phyloP scores from a whole-genome alignment of 2,329 filamentous ascomycete genomes.

The Eurotiales sp. region DNA sequence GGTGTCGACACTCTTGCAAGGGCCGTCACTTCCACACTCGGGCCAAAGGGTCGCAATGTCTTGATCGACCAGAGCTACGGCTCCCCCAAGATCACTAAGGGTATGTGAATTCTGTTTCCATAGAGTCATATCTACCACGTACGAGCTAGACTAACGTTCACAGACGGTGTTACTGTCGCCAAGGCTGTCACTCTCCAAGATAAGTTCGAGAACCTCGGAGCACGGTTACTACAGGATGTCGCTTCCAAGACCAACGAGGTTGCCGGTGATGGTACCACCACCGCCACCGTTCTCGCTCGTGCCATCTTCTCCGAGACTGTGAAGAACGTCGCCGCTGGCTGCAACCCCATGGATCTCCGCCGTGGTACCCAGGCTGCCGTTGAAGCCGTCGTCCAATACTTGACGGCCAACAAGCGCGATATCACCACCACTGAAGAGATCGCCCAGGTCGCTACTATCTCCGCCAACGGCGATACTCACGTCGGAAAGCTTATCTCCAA shows the following conservation, averaged over 20 bases:
- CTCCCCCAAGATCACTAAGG: slow-evolving; percentile 99
- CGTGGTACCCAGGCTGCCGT: slow-evolving; percentile 96
- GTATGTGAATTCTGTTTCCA: slow-evolving; percentile 48
- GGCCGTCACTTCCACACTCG: slow-evolving; percentile 92
- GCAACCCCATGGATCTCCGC: slow-evolving; percentile 99
- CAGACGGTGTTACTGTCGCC: slow-evolving; percentile 84
- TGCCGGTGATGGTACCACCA: slow-evolving; percentile 97
- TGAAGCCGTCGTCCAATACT: slow-evolving; percentile 87
- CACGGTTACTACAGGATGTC: slow-evolving; percentile 93
- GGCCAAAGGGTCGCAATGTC: slow-evolving; percentile 97
- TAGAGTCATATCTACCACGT: not conserved
- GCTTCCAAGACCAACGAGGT: slow-evolving; percentile 99
- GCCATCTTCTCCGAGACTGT: slow-evolving; percentile 99
- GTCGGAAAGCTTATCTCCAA: slow-evolving; percentile 94
- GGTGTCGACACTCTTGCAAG: slow-evolving; percentile 96
- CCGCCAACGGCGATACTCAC: slow-evolving; percentile 92
- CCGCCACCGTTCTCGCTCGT: slow-evolving; percentile 91
- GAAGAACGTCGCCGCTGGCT: slow-evolving; percentile 98
- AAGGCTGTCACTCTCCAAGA: slow-evolving; percentile 91
- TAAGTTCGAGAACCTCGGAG: slow-evolving; percentile 99
- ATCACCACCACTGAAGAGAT: slow-evolving; percentile 98
- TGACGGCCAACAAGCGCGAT: slow-evolving; percentile 94
- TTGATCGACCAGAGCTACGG: slow-evolving; percentile 98
- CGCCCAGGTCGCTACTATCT: slow-evolving; percentile 96
- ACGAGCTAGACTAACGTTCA: slow-evolving; percentile 20